These are phyloP conservation scores for Drosera capensis DNA, from an alignment of 148 eudicot species.

Conservation along the genomic window DNA sequence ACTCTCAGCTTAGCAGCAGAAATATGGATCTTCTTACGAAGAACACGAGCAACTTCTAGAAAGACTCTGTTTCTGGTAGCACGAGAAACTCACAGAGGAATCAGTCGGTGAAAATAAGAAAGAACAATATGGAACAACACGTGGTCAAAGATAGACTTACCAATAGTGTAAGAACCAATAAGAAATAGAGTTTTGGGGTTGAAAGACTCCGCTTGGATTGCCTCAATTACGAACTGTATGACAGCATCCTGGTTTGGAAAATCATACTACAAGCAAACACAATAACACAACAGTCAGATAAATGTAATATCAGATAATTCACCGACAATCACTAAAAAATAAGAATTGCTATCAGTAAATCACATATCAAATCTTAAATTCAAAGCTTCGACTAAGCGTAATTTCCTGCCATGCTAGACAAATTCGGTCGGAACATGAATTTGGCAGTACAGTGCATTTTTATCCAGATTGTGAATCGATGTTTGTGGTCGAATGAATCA, in stretches of 20 bases:
- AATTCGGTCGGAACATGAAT: no score
- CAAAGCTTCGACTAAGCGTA: no score
- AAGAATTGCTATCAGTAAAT: neutral
- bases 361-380: no score
- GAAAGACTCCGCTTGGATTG: constrained; percentile 93
- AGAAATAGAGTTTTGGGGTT: constrained; percentile 79
- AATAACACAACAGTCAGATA: constrained; percentile 2
- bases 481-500: no score
- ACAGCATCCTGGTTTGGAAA: constrained; percentile 92
- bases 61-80: constrained; percentile 68
- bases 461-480: no score
- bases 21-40: constrained; percentile 57
- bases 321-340: neutral
- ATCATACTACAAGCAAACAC: constrained; percentile 56
- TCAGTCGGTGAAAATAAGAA: neutral
- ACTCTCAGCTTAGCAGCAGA: constrained; percentile 67
- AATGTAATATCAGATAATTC: neutral
- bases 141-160: constrained; percentile 20
- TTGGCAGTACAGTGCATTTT: no score
- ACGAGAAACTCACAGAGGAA: neutral
- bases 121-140: constrained; percentile 5
- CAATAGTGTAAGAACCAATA: constrained; percentile 91
- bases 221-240: constrained; percentile 83
- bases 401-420: no score
- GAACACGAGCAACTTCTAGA: constrained; percentile 75